Percentiles rank a stretch among this genome's conserved stretches.
Evolutionary conservation across 2,329 filamentous ascomycete species (phyloP).

Genomic region (Aphanoascus verrucosus): DNA sequence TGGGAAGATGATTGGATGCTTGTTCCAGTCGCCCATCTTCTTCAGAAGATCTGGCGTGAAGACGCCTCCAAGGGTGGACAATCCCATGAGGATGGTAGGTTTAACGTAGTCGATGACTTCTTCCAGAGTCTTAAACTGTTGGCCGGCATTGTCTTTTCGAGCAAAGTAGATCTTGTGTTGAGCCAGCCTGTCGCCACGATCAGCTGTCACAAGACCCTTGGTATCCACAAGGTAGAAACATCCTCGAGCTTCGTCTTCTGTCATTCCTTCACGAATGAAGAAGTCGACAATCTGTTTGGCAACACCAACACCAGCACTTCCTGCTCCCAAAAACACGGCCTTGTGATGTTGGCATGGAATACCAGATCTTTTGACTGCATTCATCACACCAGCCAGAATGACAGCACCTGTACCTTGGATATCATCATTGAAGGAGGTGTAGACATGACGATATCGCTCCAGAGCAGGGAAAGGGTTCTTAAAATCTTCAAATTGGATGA

Average conservation of each 20-base stretch:
- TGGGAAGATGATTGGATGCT: constrained; percentile 85
- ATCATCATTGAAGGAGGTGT: constrained; percentile 98
- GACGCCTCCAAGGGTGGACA: constrained; percentile 87
- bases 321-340: constrained; percentile 91
- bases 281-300: constrained; percentile 96
- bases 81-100: constrained; percentile 85
- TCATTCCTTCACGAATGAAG: constrained; percentile 84
- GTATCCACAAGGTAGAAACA: constrained; percentile 98
- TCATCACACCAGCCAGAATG: constrained; percentile 71
- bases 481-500: constrained; percentile 94
- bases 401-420: constrained; percentile 96
- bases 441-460: constrained; percentile 73
- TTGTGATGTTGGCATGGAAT: constrained; percentile 81
- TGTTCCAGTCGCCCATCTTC: constrained; percentile 51
- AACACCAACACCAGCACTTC: constrained; percentile 90
- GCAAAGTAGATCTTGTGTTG: constrained; percentile 70
- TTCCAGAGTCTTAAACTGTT: constrained; percentile 65
- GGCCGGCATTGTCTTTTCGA: constrained; percentile 53
- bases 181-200: constrained; percentile 86
- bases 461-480: constrained; percentile 95
- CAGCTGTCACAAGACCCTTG: constrained; percentile 83
- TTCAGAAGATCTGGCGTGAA: constrained; percentile 82
- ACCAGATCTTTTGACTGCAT: constrained; percentile 69
- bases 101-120: constrained; percentile 91
- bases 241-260: constrained; percentile 72